Base-by-base conservation (phyloP, 306 rosid genomes). In the Dryas drummondii region DNA sequence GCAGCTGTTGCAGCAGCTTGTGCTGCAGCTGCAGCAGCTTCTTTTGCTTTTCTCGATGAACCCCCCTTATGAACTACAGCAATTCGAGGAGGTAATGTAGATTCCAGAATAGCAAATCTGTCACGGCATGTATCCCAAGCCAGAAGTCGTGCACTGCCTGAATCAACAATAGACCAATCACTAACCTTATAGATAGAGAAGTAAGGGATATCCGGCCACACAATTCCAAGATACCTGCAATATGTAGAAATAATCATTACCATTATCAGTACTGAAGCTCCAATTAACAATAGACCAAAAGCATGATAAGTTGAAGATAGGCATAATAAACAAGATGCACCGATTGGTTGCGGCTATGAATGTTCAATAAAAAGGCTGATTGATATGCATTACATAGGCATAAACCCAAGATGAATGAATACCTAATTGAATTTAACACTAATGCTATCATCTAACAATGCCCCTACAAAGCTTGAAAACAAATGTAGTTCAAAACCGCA, bases 131-230 rank as follows among this genome's bases (percentile, higher is more conserved):
- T 82, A 88, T 96, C 99, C 99, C 98, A 96, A 58, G 98, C 98
- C 47, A 96, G 90, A 81, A 96, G 96, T 82, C 98, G 89, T 63
- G 99, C 98, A 86, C 92, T 92, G 77, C 99, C 99, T n/a, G 99
- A 92, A 86, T 96, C 99, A 78, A 92, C 98, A 37, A 92, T 89
- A 50, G 99, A 90, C 99, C 99, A 96, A 77, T 92, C 96, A 83
- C 97, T 89, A 42, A 81, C 98, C 88, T 92, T 92, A 90, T 92
- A 92, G 76, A 96, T 80, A 26, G 99, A 96, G 82, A 96, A 96
- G 85, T 96, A 96, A 62, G 99, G 99, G 77, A 96, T 92, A 81
- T 96, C 99, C 62, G 99, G 99, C 99, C 99, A 96, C 81, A 92
- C 96, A 32, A 92, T 84, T 63, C 89, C 90, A 76, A 96, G 81